These are phyloP conservation scores for Wickerhamiella brachini DNA, from an alignment of 805 yeast genomes.

Conservation along the genomic window DNA sequence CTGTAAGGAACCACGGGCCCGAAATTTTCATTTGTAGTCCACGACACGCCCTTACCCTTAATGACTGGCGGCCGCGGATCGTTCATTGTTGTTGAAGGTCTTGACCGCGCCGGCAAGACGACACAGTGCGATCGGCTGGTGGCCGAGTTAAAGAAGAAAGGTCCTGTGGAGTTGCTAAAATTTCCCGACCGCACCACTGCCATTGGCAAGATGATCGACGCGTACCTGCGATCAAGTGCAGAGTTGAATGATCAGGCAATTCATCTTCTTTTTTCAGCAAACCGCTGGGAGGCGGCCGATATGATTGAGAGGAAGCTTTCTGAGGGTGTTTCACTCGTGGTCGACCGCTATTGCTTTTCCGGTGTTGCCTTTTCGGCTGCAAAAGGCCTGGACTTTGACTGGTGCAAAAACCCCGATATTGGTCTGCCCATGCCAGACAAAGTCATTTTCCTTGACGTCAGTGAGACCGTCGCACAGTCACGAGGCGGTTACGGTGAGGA, in stretches of 20 bases:
- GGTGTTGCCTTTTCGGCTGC: slow-evolving; percentile 90
- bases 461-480: slow-evolving; percentile 29
- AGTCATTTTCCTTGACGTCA: slow-evolving; percentile 58
- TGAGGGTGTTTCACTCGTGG: slow-evolving; percentile 44
- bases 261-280: slow-evolving; percentile 81
- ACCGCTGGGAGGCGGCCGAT: slow-evolving; percentile 73
- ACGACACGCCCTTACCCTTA: not conserved
- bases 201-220: slow-evolving; percentile 66
- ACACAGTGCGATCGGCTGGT: slow-evolving; percentile 50
- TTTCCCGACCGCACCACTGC: slow-evolving; percentile 82
- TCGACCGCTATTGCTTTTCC: slow-evolving; percentile 84
- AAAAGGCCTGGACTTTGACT: slow-evolving; percentile 53
- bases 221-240: slow-evolving; percentile 41
- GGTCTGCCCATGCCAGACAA: slow-evolving; percentile 84
- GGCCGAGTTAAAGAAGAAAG: slow-evolving; percentile 17
- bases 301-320: slow-evolving; percentile 33
- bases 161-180: slow-evolving; percentile 41
- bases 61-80: slow-evolving; percentile 32
- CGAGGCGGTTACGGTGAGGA: slow-evolving; percentile 91
- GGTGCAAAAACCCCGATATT: slow-evolving; percentile 72
- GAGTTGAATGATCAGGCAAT: slow-evolving; percentile 62
- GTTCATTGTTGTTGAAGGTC: slow-evolving; percentile 76
- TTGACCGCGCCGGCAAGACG: slow-evolving; percentile 89
- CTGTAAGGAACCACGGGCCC: slow-evolving; percentile 10
- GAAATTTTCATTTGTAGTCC: not conserved